These are phyloP conservation scores for Torulaspora delbrueckii DNA, from an alignment of 805 yeast species.

Conservation along the genomic window DNA sequence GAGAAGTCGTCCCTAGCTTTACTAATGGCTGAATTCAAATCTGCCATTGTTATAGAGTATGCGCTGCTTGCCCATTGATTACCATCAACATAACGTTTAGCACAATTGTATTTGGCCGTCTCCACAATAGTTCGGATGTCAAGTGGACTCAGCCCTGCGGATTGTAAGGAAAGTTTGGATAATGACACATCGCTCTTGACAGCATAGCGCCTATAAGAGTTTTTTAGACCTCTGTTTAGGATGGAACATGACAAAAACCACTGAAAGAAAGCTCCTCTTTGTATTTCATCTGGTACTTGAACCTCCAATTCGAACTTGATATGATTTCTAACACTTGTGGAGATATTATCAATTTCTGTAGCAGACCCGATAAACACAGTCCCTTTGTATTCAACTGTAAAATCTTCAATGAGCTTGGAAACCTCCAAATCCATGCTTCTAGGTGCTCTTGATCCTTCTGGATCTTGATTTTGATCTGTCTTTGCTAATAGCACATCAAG, in stretches of 20 bases:
- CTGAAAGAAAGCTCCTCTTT: conserved; percentile 60
- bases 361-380: conserved; percentile 59
- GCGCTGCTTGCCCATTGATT: conserved; percentile 18
- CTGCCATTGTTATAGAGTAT: conserved; percentile 49
- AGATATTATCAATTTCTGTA: conserved; percentile 62
- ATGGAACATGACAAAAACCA: conserved; percentile 41
- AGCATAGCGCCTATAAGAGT: background rate
- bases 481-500: conserved; percentile 70
- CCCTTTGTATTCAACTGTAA: conserved; percentile 37
- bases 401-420: conserved; percentile 52
- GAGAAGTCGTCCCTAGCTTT: conserved; percentile 83
- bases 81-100: conserved; percentile 42
- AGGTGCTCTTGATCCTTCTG: conserved; percentile 33
- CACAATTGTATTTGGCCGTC: conserved; percentile 55
- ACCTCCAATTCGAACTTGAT: conserved; percentile 74
- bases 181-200: conserved; percentile 39
- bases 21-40: conserved; percentile 58
- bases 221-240: conserved; percentile 10
- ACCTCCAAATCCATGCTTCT: conserved; percentile 44
- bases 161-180: conserved; percentile 64
- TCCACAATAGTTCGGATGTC: conserved; percentile 70
- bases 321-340: conserved; percentile 58
- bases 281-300: conserved; percentile 72
- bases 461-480: conserved; percentile 53
- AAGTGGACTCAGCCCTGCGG: conserved; percentile 88